Evolutionary conservation across 768 basidiomycete genomes (phyloP).

Genomic region (Boletus bicolor): DNA sequence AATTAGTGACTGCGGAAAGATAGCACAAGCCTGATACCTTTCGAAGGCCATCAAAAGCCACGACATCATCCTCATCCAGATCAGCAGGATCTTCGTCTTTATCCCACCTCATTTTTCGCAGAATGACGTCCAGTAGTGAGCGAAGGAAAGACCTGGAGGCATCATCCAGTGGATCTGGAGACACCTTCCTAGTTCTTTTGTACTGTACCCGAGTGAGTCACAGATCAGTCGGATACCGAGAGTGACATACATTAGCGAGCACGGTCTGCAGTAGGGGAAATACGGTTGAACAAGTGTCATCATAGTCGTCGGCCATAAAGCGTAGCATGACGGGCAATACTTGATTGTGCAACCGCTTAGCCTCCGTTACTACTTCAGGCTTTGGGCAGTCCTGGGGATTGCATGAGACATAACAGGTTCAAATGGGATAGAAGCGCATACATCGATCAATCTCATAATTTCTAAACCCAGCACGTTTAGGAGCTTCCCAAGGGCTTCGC

Average conservation of each 20-base stretch:
- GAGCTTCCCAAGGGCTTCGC: conserved; percentile 84
- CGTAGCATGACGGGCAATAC: conserved; percentile 79
- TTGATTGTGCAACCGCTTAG: conserved; percentile 58
- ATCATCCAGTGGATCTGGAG: conserved; percentile 59
- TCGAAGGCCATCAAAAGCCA: conserved; percentile 80
- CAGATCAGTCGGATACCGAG: neutral
- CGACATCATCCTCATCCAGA: conserved; percentile 83
- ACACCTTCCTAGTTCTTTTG: conserved; percentile 67
- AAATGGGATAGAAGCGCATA: conserved; percentile 26
- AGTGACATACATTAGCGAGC: conserved; percentile 59
- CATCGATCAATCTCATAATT: conserved; percentile 80
- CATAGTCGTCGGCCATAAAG: conserved; percentile 87
- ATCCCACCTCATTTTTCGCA: conserved; percentile 91
- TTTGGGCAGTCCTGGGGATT: conserved; percentile 52
- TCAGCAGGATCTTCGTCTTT: conserved; percentile 75
- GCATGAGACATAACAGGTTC: conserved; percentile 1
- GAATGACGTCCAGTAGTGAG: conserved; percentile 71
- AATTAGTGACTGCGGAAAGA: conserved; percentile 13
- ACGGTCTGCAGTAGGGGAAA: conserved; percentile 77
- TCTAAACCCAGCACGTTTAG: conserved; percentile 82
- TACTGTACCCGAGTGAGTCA: conserved; percentile 50
- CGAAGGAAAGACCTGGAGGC: conserved; percentile 72
- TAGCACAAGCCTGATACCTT: conserved; percentile 50
- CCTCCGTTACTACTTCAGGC: conserved; percentile 62
- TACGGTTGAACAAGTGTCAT: conserved; percentile 84